A percentile compares a stretch with the other conserved stretches of the same genome.
These are phyloP conservation scores for Blastomyces parvus DNA, from an alignment of 2,329 filamentous ascomycete species.

Conservation along the genomic window DNA sequence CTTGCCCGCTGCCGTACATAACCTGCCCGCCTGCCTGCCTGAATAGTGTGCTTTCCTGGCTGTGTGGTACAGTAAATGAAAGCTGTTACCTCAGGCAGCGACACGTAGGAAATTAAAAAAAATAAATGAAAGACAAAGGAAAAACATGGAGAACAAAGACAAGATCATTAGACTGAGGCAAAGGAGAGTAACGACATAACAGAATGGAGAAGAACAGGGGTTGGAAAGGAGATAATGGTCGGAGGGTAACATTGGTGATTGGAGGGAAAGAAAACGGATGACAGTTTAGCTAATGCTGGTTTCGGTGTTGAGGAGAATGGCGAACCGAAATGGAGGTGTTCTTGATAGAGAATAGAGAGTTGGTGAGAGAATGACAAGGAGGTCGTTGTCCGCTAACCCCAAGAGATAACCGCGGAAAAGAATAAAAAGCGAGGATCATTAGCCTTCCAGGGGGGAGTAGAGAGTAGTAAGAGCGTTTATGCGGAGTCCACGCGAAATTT, in stretches of 20 bases:
- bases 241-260: not conserved
- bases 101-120: constrained; percentile 2
- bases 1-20: constrained; percentile 15
- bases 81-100: constrained; percentile 14
- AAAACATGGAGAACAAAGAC: constrained; percentile 16
- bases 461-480: not conserved
- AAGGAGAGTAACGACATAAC: no score
- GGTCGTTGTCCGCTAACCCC: not conserved
- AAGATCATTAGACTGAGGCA: constrained; percentile 6
- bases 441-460: not conserved
- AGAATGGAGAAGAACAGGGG: not conserved
- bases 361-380: not conserved
- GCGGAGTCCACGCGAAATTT: not conserved
- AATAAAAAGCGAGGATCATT: not conserved
- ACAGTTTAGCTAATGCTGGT: not conserved
- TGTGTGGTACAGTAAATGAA: constrained; percentile 20
- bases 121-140: constrained; percentile 12
- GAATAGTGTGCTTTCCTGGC: constrained; percentile 19
- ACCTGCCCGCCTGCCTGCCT: constrained; percentile 13
- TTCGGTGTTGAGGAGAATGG: not conserved
- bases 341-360: not conserved
- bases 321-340: not conserved
- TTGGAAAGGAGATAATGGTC: not conserved
- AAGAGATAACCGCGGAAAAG: not conserved
- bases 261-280: not conserved